Percentiles rank a stretch among this genome's conserved stretches.
These are phyloP conservation scores for Toxoplasma gondii DNA, from an alignment of 169 alveolate genomes.

Conservation along the genomic window DNA sequence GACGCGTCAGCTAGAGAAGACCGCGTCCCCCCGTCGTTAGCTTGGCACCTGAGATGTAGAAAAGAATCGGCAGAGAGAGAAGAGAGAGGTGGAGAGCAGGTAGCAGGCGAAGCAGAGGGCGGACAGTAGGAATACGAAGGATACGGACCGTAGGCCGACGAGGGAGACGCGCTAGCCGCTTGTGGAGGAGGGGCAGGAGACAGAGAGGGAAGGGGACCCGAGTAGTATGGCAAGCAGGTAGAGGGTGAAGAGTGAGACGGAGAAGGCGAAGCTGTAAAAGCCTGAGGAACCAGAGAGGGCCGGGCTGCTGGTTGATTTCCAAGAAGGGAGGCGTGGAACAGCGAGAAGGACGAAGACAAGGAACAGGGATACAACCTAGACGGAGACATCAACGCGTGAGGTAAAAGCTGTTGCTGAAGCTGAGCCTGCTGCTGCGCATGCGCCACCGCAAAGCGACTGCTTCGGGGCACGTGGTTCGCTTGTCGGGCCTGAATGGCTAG, in stretches of 20 bases:
- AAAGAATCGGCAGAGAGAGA: no score
- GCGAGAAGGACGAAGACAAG: background rate
- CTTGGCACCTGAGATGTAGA: no score
- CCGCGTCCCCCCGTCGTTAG: no score
- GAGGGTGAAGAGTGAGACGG: background rate
- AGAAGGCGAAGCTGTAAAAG: background rate
- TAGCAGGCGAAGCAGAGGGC: no score
- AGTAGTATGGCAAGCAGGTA: background rate
- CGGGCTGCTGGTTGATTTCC: background rate
- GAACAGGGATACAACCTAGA: background rate
- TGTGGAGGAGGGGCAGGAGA: background rate
- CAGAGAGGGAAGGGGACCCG: background rate
- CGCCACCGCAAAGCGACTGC: conserved; percentile 41
- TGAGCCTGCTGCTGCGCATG: conserved; percentile 37
- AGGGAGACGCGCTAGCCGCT: no score
- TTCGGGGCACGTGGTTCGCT: conserved; percentile 63
- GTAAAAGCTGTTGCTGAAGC: conserved; percentile 13
- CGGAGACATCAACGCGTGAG: background rate
- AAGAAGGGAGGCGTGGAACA: background rate
- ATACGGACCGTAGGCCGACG: no score
- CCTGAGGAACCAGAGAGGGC: background rate
- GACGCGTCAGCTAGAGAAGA: no score
- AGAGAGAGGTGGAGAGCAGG: no score
- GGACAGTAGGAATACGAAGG: no score
- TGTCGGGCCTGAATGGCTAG: conserved; percentile 68